Evolutionary conservation across 352 stramenopile species (phyloP).

Genomic region (Globisporangium spiculum): DNA sequence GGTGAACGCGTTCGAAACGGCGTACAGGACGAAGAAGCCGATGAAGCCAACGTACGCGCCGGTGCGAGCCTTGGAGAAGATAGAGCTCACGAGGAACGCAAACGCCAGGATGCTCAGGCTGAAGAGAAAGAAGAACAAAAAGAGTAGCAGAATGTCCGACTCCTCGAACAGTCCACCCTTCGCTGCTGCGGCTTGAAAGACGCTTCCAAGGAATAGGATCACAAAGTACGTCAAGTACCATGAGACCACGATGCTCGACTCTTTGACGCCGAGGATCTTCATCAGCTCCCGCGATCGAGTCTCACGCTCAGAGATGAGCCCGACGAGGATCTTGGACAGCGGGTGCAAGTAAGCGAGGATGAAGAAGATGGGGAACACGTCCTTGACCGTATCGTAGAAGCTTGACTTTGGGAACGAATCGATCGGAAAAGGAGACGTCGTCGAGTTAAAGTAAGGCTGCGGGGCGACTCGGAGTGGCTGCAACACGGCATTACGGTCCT

Average conservation of each 20-base stretch:
- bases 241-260: slow-evolving; percentile 55
- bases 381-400: slow-evolving; percentile 58
- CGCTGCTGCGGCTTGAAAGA: slow-evolving; percentile 50
- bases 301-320: slow-evolving; percentile 91
- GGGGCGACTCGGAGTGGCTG: slow-evolving; percentile 36
- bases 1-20: slow-evolving; percentile 43
- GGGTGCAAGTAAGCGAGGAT: slow-evolving; percentile 88
- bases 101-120: slow-evolving; percentile 46
- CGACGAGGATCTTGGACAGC: slow-evolving; percentile 74
- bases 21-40: slow-evolving; percentile 86
- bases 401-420: slow-evolving; percentile 32
- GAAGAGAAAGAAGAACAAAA: slow-evolving; percentile 72
- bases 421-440: slow-evolving; percentile 39
- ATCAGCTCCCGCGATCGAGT: slow-evolving; percentile 85
- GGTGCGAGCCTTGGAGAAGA: slow-evolving; percentile 76
- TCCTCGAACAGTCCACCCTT: slow-evolving; percentile 38
- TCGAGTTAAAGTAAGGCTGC: slow-evolving; percentile 35
- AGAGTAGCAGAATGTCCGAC: slow-evolving; percentile 17
- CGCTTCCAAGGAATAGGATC: slow-evolving; percentile 65
- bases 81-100: slow-evolving; percentile 56
- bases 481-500: slow-evolving; percentile 20
- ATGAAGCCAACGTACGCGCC: slow-evolving; percentile 23
- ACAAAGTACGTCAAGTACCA: slow-evolving; percentile 87
- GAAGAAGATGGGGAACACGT: slow-evolving; percentile 84
- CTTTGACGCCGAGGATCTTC: slow-evolving; percentile 88